Conservation (phyloP, 331 rosid genomes). For the Erythrophleum ivorense region DNA sequence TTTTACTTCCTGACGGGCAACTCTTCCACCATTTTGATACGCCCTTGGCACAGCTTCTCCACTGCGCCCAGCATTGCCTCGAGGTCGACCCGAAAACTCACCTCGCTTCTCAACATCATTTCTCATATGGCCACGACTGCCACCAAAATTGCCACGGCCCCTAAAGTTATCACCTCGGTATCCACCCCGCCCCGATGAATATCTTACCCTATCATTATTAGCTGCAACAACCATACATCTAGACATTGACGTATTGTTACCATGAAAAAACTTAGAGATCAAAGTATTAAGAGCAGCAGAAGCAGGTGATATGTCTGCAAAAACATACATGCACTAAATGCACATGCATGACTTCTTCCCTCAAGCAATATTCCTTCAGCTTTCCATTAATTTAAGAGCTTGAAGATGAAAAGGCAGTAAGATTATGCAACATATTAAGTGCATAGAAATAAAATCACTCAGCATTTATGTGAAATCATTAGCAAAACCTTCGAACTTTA, state of each 20-base stretch:
- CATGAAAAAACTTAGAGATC: neutral
- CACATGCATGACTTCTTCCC: neutral
- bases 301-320: neutral
- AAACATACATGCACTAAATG: neutral
- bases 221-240: constrained; percentile 55
- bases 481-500: neutral
- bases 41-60: constrained; percentile 54
- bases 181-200: constrained; percentile 71
- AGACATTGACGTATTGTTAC: neutral
- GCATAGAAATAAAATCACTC: neutral
- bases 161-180: constrained; percentile 64
- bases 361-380: neutral
- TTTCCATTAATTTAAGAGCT: neutral
- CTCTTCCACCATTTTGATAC: constrained; percentile 56
- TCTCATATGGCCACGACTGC: constrained; percentile 56
- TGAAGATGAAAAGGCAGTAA: neutral
- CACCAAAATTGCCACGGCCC: constrained; percentile 64
- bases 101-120: constrained; percentile 65
- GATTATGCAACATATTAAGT: neutral
- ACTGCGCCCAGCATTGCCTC: constrained; percentile 52
- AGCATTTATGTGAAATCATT: neutral
- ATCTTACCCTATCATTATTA: constrained; percentile 60
- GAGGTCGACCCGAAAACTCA: constrained; percentile 57
- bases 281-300: neutral
- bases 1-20: constrained; percentile 48